A percentile compares a stretch with the other conserved stretches of the same genome.
Conservation (phyloP, 1,139 yeast genomes). For the Hyphopichia wangnamkhiaoensis region DNA sequence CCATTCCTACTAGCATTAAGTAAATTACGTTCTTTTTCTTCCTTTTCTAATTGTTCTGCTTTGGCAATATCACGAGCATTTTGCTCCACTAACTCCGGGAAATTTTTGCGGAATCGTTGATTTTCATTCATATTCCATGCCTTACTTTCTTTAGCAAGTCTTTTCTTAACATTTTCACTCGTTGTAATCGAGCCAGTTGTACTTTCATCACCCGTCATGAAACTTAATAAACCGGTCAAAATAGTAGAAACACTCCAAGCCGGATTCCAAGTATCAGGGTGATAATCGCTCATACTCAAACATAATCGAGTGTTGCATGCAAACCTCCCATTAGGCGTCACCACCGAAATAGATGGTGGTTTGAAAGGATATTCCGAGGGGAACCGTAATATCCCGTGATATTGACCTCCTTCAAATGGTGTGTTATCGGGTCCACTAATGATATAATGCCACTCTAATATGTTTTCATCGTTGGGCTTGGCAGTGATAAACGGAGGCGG, state of each 20-base stretch:
- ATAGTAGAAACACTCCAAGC: constrained; percentile 93
- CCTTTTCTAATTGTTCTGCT: constrained; percentile 11
- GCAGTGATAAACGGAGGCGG: constrained; percentile 85
- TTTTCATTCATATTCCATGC: constrained; percentile 64
- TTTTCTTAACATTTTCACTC: constrained; percentile 36
- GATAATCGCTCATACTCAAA: constrained; percentile 87
- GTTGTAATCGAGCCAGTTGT: constrained; percentile 44
- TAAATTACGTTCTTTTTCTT: constrained; percentile 5
- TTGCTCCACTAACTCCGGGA: constrained; percentile 64
- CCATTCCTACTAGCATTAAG: constrained; percentile 4
- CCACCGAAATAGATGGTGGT: constrained; percentile 89
- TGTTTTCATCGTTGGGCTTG: constrained; percentile 79
- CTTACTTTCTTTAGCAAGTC: constrained; percentile 53
- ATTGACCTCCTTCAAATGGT: constrained; percentile 84
- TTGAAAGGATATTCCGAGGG: constrained; percentile 89
- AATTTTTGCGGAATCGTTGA: constrained; percentile 57
- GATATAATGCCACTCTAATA: constrained; percentile 75
- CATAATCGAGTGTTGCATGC: constrained; percentile 78
- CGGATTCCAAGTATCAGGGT: constrained; percentile 94
- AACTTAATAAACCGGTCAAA: constrained; percentile 78
- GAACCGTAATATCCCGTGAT: constrained; percentile 82
- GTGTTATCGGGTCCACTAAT: constrained; percentile 86
- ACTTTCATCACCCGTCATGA: constrained; percentile 64
- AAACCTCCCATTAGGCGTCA: constrained; percentile 85
- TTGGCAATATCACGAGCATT: constrained; percentile 36